These are phyloP conservation scores for Volvariella volvacea DNA, from an alignment of 1,284 basidiomycete species.

Conservation along the genomic window DNA sequence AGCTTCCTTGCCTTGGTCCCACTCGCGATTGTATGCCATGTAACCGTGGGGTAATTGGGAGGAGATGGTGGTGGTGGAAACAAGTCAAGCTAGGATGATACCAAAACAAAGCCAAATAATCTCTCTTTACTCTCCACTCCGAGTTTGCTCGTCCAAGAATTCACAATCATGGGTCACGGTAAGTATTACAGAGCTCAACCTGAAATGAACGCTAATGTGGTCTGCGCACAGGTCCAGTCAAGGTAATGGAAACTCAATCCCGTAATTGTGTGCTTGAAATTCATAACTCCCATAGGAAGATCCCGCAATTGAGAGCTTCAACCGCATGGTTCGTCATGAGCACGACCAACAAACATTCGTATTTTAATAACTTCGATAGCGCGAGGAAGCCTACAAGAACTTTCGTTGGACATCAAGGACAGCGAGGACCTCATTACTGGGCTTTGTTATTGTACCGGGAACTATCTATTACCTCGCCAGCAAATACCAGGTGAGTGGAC, in stretches of 20 bases:
- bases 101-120: conserved; percentile 33
- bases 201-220: conserved; percentile 9
- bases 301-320: conserved; percentile 78
- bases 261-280: conserved; percentile 4
- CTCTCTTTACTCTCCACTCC: conserved; percentile 14
- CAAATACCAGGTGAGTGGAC: conserved; percentile 20
- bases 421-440: conserved; percentile 43
- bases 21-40: conserved; percentile 77
- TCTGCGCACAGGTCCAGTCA: conserved; percentile 24
- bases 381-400: conserved; percentile 73
- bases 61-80: conserved; percentile 16
- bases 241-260: conserved; percentile 17
- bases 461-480: conserved; percentile 27
- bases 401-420: conserved; percentile 72
- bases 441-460: conserved; percentile 26
- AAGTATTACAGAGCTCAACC: conserved; percentile 14
- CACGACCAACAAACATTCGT: conserved; percentile 6
- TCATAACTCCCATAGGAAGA: conserved; percentile 48
- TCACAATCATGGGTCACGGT: conserved; percentile 42
- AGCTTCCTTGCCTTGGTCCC: conserved; percentile 68
- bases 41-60: conserved; percentile 12
- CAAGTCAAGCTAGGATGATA: conserved; percentile 19
- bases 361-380: conserved; percentile 36
- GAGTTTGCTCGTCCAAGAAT: conserved; percentile 16
- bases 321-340: conserved; percentile 52